Evolutionary conservation across 495 filamentous ascomycete species (phyloP), one percentile per base, ranked within the genome.

Genomic region (Aspergillus conjunctus): DNA sequence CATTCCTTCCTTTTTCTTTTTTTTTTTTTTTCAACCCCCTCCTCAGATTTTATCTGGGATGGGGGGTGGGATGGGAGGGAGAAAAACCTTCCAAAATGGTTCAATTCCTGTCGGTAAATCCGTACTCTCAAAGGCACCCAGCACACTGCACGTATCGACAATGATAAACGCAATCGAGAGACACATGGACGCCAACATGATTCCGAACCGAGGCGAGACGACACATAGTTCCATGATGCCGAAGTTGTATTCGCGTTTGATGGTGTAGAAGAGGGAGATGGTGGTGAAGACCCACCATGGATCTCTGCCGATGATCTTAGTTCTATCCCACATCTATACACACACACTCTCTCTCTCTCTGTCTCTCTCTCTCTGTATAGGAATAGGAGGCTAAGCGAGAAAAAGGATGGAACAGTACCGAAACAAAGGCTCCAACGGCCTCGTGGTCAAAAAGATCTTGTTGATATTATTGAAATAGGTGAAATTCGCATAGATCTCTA

Each of bases 271-370:
- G 8, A 87, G 73, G 11, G 62, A 74, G 57, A 73, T 51, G 4
- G 74, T 78, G 0, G 81, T 85, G 67, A 80, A 81, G 17, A 87
- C 70, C 84, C 84, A 87, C 84, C 83, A 87, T 0, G 84, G 84
- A 58, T 87, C 84, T 5, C 81, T 81, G n/a, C 34, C n/a, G 4
- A 34, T n/a, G 7, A 26, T 18, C 7, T 48, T 21, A 48, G 18
- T 46, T 18, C 9, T n/a, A n/a, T n/a, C n/a, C n/a, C n/a, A n/a
- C n/a, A n/a, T n/a, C n/a, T n/a, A n/a, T n/a, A n/a, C n/a, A n/a
- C n/a, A n/a, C n/a, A n/a, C n/a, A n/a, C n/a, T n/a, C 9, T 14
- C 14, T 43, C 17, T 9, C 4, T 43, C 17, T 43, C 17, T 12
- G 7, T 2, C 39, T 43, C 10, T 17, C 39, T 15, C 12, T 14